Conservation (phyloP, 768 basidiomycete genomes). For the Kwoniella dejecticola region DNA sequence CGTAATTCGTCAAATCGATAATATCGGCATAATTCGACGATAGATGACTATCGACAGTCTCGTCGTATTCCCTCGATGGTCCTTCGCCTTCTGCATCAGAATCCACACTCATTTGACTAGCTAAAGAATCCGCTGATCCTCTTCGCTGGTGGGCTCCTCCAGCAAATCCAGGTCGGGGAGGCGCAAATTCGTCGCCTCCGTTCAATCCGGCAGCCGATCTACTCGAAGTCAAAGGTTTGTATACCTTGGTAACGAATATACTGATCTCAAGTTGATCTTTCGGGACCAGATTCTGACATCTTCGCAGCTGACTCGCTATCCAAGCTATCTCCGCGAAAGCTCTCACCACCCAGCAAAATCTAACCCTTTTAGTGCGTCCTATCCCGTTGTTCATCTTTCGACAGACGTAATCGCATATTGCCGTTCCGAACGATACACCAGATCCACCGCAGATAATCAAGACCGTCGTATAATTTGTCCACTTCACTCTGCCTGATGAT, state of each 20-base stretch:
- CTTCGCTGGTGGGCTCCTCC: conserved; percentile 20
- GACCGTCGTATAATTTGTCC: conserved; percentile 65
- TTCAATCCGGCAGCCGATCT: too few species aligned
- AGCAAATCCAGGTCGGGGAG: conserved; percentile 51
- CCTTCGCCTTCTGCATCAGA: neutral
- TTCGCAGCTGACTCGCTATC: conserved; percentile 69
- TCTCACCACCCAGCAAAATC: conserved; percentile 75
- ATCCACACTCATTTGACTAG: conserved; percentile 35
- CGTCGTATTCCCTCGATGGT: conserved; percentile 24
- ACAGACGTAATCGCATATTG: conserved; percentile 68
- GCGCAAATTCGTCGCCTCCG: conserved; percentile 30
- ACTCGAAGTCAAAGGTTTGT: neutral
- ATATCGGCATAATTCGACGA: conserved; percentile 49
- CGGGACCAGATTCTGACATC: conserved; percentile 64
- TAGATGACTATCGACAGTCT: conserved; percentile 22
- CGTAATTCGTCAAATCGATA: conserved; percentile 73
- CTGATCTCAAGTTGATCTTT: conserved; percentile 64
- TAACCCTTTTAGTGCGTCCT: conserved; percentile 61
- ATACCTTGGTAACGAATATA: conserved; percentile 68
- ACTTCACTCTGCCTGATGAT: conserved; percentile 64
- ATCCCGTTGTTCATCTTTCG: conserved; percentile 63
- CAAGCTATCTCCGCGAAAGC: conserved; percentile 78
- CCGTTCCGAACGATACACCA: conserved; percentile 71
- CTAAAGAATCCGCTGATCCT: conserved; percentile 40
- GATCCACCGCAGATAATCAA: conserved; percentile 72